Conservation (phyloP, 2,329 filamentous ascomycete species). For the Byssoonygena ceratinophila region DNA sequence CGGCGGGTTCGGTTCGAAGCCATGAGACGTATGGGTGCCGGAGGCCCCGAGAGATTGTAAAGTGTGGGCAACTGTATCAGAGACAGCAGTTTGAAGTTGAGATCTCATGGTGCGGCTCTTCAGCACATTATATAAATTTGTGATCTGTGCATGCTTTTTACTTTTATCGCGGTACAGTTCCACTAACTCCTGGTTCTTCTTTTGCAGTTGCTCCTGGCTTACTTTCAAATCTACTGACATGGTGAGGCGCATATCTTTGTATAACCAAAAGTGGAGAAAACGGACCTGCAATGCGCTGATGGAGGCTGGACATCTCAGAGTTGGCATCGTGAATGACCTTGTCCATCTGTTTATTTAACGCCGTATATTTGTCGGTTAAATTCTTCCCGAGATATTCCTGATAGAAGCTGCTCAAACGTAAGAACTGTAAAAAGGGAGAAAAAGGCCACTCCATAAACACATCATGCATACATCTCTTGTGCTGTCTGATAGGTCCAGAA, state of each 20-base stretch:
- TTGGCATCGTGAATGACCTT: constrained; percentile 67
- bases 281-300: constrained; percentile 54
- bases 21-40: constrained; percentile 15
- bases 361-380: constrained; percentile 60
- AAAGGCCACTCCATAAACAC: constrained; percentile 1
- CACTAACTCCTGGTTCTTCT: constrained; percentile 62
- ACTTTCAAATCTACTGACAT: constrained; percentile 43
- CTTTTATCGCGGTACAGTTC: constrained; percentile 59
- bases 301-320: constrained; percentile 55
- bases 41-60: constrained; percentile 29
- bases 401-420: constrained; percentile 48
- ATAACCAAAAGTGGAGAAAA: not conserved
- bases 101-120: constrained; percentile 47
- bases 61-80: constrained; percentile 41
- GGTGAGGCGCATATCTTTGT: constrained; percentile 1
- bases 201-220: constrained; percentile 53
- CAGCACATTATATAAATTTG: constrained; percentile 49
- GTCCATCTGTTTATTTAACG: constrained; percentile 56
- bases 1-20: constrained; percentile 15
- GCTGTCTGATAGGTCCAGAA: constrained; percentile 81
- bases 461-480: constrained; percentile 61
- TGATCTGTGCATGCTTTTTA: constrained; percentile 56
- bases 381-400: constrained; percentile 64
- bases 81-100: constrained; percentile 46
- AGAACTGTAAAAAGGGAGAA: not conserved